phyloP scores from a whole-genome alignment of 352 stramenopile genomes.

The Globisporangium apiculatum region DNA sequence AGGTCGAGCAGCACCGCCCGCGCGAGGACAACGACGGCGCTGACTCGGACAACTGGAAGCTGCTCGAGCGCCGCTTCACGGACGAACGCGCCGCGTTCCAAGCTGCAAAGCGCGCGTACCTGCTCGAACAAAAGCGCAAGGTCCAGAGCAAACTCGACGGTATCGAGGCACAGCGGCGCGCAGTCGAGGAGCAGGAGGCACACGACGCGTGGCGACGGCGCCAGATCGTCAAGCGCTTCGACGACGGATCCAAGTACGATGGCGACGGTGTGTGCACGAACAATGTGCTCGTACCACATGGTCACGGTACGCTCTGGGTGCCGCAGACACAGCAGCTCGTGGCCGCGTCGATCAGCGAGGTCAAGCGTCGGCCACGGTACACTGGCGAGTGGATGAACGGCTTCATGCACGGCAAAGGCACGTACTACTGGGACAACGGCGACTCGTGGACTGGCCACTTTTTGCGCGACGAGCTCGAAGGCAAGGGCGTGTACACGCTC shows the following conservation, averaged over 20 bases:
- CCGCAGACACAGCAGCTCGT: slow-evolving; percentile 22
- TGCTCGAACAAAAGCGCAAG: slow-evolving; percentile 32
- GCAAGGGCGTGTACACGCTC: slow-evolving; percentile 44
- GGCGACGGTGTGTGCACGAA: slow-evolving; percentile 38
- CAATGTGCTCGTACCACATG: slow-evolving; percentile 41
- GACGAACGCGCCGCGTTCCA: slow-evolving; percentile 43
- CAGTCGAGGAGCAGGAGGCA: slow-evolving; percentile 23
- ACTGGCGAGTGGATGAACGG: slow-evolving; percentile 46
- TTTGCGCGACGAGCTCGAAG: slow-evolving; percentile 52
- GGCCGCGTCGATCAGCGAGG: slow-evolving; percentile 21
- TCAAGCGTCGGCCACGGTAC: slow-evolving; percentile 43
- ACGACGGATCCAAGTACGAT: slow-evolving; percentile 65
- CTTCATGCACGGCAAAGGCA: slow-evolving; percentile 50
- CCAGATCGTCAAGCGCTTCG: slow-evolving; percentile 55
- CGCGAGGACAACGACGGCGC: slow-evolving; percentile 5
- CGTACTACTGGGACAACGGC: slow-evolving; percentile 48
- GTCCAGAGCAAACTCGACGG: slow-evolving; percentile 26
- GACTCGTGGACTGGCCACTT: slow-evolving; percentile 55
- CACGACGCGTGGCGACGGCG: slow-evolving; percentile 30
- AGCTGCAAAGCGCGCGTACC: slow-evolving; percentile 33
- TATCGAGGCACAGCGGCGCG: slow-evolving; percentile 21
- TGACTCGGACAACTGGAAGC: slow-evolving; percentile 1
- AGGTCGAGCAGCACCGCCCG: slow-evolving; percentile 27
- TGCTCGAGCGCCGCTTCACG: slow-evolving; percentile 31
- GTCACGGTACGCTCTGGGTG: slow-evolving; percentile 51